Percentiles rank a stretch among this genome's conserved stretches.
Conservation (phyloP, 768 basidiomycete species). For the Kwoniella dejecticola region DNA sequence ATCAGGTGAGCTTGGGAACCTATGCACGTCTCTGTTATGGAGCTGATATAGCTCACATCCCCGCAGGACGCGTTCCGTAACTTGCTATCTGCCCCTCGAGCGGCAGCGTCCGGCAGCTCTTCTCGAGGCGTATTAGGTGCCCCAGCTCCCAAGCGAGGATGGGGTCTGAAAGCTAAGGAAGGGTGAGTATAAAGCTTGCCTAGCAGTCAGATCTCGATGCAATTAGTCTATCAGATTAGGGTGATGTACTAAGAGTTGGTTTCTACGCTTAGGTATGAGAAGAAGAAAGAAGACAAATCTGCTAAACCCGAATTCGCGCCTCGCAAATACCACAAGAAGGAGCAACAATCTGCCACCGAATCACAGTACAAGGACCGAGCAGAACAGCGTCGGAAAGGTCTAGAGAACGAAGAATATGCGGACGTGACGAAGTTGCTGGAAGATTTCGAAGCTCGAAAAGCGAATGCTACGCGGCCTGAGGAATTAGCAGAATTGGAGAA, state of each 20-base stretch:
- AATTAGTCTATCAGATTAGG: not conserved
- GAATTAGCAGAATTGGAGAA: constrained; percentile 65
- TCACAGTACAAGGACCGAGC: constrained; percentile 54
- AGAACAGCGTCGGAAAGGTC: constrained; percentile 48
- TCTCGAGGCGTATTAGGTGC: constrained; percentile 15
- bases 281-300: constrained; percentile 24
- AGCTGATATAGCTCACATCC: not conserved
- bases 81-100: constrained; percentile 24
- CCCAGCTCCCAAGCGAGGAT: constrained; percentile 26
- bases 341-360: constrained; percentile 7
- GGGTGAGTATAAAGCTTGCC: constrained; percentile 17
- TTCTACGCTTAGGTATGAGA: constrained; percentile 9
- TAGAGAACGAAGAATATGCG: constrained; percentile 50
- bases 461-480: constrained; percentile 49
- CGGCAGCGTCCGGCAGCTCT: constrained; percentile 4
- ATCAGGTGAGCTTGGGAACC: not conserved
- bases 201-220: not conserved
- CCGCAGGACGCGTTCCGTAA: constrained; percentile 31
- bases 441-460: constrained; percentile 72
- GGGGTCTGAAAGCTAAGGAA: constrained; percentile 11
- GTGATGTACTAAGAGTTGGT: not conserved
- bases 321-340: constrained; percentile 39
- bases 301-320: constrained; percentile 40
- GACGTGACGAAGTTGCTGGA: constrained; percentile 79
- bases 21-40: not conserved